Base-by-base conservation (phyloP, 169 alveolate species). In the Cyclospora cayetanensis region DNA sequence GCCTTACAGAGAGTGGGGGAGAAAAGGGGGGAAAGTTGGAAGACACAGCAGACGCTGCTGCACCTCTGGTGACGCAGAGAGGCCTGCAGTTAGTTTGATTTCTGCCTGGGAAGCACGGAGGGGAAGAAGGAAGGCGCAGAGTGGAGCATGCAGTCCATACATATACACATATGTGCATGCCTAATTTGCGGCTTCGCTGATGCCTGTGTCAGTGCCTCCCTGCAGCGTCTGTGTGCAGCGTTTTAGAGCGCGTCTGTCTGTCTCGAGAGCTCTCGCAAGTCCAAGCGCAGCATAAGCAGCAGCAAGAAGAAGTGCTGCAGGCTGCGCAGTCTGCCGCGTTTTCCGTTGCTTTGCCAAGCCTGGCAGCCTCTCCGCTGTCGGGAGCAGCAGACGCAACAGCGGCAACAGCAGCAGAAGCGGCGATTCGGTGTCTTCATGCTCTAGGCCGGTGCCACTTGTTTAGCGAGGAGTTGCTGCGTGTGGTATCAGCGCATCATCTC, bases 401-500 rank as follows among this genome's bases (percentile, higher is more conserved):
- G 29, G 29, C 50, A 11, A 55, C 83, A 34, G 55, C 83, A 29
- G 72, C 72, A 60, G 52, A 12, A n/a, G 72, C 72, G 31, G 27
- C 35, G 12, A 29, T 70, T n/a, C 83, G 53, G 53, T 70, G 83
- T 41, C 83, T 70, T 20, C 83, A 70, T 35, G 83, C 83, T 7
- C 53, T 70, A 55, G 83, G 83, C 22, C 83, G 83, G 15, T 70
- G 83, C 29, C 83, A 70, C 31, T 35, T 70, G 83, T 70, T 70
- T 29, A 70, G 83, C 12, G 83, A 70, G 25, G 34, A 70, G 83
- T 39, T 70, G 83, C 83, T 70, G 83, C 29, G 39, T 27, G 83
- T 34, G 83, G 83, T 70, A 11, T 70, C 83, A 37, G 29, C 53
- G 18, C 39, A 70, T 39, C 83, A 70, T 55, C n/a, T 70, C 34